Evolutionary conservation across 2,329 filamentous ascomycete genomes (phyloP).

Genomic region (Sporothrix pseudoabietina): DNA sequence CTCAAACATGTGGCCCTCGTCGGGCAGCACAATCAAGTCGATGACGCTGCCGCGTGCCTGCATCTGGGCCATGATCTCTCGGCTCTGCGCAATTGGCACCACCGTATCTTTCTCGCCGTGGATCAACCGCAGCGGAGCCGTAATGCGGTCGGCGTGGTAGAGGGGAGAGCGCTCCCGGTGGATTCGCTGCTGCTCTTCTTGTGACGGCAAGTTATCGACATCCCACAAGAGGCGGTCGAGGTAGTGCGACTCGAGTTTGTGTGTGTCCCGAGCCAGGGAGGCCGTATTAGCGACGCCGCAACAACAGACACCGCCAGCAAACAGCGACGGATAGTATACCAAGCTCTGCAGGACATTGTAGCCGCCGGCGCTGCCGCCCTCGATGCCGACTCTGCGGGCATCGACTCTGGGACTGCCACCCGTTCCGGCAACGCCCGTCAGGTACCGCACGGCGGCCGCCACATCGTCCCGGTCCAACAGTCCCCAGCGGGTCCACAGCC

Average conservation of each 20-base stretch:
- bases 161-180: constrained; percentile 53
- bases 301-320: constrained; percentile 53
- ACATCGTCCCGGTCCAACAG: constrained; percentile 55
- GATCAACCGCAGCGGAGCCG: constrained; percentile 56
- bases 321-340: constrained; percentile 49
- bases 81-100: constrained; percentile 60
- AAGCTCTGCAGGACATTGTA: constrained; percentile 56
- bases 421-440: constrained; percentile 40
- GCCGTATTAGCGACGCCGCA: constrained; percentile 57
- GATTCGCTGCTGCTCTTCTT: constrained; percentile 45
- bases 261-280: constrained; percentile 50
- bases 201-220: constrained; percentile 36
- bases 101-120: constrained; percentile 59
- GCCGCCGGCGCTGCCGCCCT: constrained; percentile 55
- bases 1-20: constrained; percentile 55
- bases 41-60: constrained; percentile 48
- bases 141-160: constrained; percentile 51
- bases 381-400: constrained; percentile 29
- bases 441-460: constrained; percentile 49
- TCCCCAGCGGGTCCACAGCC: constrained; percentile 55
- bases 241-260: constrained; percentile 60
- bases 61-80: constrained; percentile 54
- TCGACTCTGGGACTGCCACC: constrained; percentile 7
- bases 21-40: constrained; percentile 50
- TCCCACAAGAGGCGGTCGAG: constrained; percentile 49